These are phyloP conservation scores for Tylopilus subfusipes DNA, from an alignment of 768 basidiomycete species.

Conservation along the genomic window DNA sequence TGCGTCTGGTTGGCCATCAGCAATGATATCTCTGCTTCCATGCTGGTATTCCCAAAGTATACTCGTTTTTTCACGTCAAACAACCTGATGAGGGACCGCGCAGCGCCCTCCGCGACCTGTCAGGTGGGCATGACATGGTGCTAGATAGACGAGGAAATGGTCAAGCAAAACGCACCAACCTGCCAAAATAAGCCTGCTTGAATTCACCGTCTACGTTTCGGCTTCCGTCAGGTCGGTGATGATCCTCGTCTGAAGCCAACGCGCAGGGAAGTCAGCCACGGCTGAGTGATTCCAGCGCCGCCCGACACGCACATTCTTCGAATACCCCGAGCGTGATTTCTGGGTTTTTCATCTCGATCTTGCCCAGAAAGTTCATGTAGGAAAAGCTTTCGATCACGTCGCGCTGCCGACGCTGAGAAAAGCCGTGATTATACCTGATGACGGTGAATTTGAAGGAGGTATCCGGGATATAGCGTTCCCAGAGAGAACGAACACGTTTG, in stretches of 20 bases:
- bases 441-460: slow-evolving; percentile 82
- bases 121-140: not conserved
- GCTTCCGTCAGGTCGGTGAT: slow-evolving; percentile 44
- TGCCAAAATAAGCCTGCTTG: slow-evolving; percentile 74
- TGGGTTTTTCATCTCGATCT: slow-evolving; percentile 77
- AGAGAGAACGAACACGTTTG: slow-evolving; percentile 40
- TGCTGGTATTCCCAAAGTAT: slow-evolving; percentile 95
- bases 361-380: slow-evolving; percentile 81
- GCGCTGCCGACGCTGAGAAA: slow-evolving; percentile 62
- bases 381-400: slow-evolving; percentile 73
- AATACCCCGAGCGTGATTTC: slow-evolving; percentile 70
- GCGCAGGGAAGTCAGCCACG: not conserved
- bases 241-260: slow-evolving; percentile 43
- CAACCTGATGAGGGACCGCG: slow-evolving; percentile 60
- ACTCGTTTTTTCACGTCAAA: slow-evolving; percentile 88
- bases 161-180: slow-evolving; percentile 64
- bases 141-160: not conserved
- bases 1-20: slow-evolving; percentile 96
- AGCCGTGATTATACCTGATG: slow-evolving; percentile 69
- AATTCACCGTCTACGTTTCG: slow-evolving; percentile 67
- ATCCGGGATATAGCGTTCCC: slow-evolving; percentile 57
- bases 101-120: slow-evolving; percentile 59
- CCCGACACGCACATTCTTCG: slow-evolving; percentile 73
- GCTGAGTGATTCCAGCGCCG: not conserved
- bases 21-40: slow-evolving; percentile 95